phyloP scores from a whole-genome alignment of 805 yeast genomes.

The Ogataea degrootiae region DNA sequence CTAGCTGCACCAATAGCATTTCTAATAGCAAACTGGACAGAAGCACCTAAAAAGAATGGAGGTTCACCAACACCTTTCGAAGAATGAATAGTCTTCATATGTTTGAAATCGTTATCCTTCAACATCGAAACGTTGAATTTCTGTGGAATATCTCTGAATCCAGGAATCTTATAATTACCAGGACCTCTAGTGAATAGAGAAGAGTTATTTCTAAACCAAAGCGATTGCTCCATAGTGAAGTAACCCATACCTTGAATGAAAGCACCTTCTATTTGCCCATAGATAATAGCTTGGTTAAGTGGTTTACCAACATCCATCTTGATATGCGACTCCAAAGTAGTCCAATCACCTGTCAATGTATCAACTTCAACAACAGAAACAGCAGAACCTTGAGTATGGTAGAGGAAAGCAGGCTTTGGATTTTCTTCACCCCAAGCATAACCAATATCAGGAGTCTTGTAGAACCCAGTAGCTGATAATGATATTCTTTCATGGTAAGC shows the following conservation, averaged over 20 bases:
- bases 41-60: constrained; percentile 41
- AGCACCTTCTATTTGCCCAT: constrained; percentile 49
- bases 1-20: constrained; percentile 38
- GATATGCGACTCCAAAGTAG: constrained; percentile 36
- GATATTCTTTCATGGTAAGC: constrained; percentile 44
- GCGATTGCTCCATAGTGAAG: constrained; percentile 43
- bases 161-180: constrained; percentile 46
- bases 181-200: constrained; percentile 43
- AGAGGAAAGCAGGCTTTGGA: constrained; percentile 43
- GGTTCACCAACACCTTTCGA: constrained; percentile 50
- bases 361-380: constrained; percentile 40
- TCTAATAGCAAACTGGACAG: constrained; percentile 40
- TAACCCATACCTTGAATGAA: constrained; percentile 47
- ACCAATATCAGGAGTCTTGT: constrained; percentile 47
- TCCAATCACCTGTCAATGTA: constrained; percentile 45
- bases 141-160: constrained; percentile 44
- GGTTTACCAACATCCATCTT: constrained; percentile 47
- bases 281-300: constrained; percentile 43
- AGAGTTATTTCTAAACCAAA: constrained; percentile 40
- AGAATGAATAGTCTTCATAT: constrained; percentile 38
- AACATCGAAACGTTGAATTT: constrained; percentile 38
- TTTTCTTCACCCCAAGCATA: constrained; percentile 36
- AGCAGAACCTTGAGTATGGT: constrained; percentile 44
- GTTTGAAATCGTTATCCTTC: constrained; percentile 36
- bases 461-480: constrained; percentile 44